Conservation (phyloP, 192 early-diverging fungal genomes). For the Gigaspora rosea region DNA sequence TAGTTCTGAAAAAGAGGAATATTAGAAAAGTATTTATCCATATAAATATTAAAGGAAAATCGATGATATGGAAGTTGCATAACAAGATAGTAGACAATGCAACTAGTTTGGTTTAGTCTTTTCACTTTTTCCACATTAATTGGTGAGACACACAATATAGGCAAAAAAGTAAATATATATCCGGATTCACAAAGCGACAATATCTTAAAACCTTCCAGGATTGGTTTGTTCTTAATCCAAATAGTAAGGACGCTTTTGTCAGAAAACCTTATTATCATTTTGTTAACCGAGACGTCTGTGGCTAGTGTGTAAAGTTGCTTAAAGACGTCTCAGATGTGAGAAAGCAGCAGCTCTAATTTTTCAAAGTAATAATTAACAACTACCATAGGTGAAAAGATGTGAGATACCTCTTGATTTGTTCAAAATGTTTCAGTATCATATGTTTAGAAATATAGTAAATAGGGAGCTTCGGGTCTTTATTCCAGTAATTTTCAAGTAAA, state of each 20-base stretch:
- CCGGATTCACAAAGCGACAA: too few relatives aligned
- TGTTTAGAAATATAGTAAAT: not conserved
- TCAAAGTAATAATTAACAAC: too few relatives aligned
- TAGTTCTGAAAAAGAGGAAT: conserved; percentile 33
- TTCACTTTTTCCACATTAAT: too few relatives aligned
- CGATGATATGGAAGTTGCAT: not conserved
- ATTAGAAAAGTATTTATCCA: conserved; percentile 28
- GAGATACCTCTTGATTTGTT: not conserved
- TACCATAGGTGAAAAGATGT: not conserved
- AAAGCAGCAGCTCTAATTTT: too few relatives aligned
- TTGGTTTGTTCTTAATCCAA: not conserved
- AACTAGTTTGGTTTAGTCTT: too few relatives aligned
- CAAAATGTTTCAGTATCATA: not conserved
- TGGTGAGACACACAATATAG: too few relatives aligned
- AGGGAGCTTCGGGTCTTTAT: not conserved
- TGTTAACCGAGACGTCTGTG: not conserved
- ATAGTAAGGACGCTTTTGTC: not conserved
- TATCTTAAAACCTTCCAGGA: too few relatives aligned
- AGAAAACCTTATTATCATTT: not conserved
- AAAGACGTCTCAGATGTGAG: not conserved
- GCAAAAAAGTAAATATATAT: too few relatives aligned
- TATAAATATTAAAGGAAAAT: not conserved
- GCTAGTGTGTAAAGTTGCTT: not conserved
- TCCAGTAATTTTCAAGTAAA: not conserved
- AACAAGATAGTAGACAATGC: not conserved